These are phyloP conservation scores for Pleurozium schreberi DNA, from an alignment of 225 moss, liverwort and hornwort species.

Conservation along the genomic window DNA sequence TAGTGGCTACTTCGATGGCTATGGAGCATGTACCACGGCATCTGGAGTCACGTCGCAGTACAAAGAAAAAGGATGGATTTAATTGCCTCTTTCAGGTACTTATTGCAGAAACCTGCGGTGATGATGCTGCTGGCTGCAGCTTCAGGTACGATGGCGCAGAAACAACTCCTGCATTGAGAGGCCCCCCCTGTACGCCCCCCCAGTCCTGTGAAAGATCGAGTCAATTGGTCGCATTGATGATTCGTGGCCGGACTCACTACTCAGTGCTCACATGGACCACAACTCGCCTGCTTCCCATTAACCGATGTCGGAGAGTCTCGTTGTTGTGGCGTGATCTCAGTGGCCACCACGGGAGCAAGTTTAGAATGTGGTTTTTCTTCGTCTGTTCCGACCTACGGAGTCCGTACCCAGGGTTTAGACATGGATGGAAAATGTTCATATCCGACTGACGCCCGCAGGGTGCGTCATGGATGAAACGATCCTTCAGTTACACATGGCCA, in stretches of 20 bases:
- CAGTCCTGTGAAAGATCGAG: slow-evolving; percentile 16
- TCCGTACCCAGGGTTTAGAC: background rate
- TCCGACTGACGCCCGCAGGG: too few relatives aligned
- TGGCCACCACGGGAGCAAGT: background rate
- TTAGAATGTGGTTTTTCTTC: background rate
- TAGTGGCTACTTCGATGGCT: background rate
- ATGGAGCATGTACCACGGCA: background rate
- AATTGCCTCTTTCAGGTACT: slow-evolving; percentile 1
- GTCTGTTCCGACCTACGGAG: background rate
- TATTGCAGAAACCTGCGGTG: background rate
- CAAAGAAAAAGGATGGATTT: background rate
- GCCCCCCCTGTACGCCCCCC: background rate
- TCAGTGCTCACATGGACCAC: slow-evolving; percentile 8
- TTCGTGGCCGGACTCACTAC: background rate
- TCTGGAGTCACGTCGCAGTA: background rate
- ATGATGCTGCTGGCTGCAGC: background rate
- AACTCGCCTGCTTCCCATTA: background rate
- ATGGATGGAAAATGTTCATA: background rate
- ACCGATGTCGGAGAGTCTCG: background rate
- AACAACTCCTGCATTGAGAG: slow-evolving; percentile 15
- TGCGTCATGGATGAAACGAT: background rate
- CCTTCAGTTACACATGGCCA: background rate
- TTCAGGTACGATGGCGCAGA: slow-evolving; percentile 5
- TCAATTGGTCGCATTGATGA: slow-evolving; percentile 21
- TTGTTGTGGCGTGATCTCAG: background rate